These are phyloP conservation scores for Calonectria leucothoes DNA, from an alignment of 2,329 filamentous ascomycete genomes.

Conservation along the genomic window DNA sequence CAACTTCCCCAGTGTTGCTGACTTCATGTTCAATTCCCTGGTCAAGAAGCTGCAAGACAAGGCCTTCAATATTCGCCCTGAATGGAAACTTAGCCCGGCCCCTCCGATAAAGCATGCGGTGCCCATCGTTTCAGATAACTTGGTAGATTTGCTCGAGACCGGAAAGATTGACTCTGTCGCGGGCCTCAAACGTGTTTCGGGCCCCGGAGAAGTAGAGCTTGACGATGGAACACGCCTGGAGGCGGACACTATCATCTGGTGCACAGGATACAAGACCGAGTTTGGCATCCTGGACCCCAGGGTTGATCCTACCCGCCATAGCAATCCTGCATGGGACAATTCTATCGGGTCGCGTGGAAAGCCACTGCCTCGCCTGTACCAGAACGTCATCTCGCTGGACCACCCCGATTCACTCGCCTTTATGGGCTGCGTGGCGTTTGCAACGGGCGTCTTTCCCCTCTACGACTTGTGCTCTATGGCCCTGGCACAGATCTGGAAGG, in stretches of 20 bases:
- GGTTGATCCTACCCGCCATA: constrained; percentile 41
- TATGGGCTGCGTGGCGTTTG: constrained; percentile 50
- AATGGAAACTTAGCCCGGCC: constrained; percentile 44
- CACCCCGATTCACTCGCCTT: constrained; percentile 58
- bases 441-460: constrained; percentile 48
- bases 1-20: constrained; percentile 32
- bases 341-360: constrained; percentile 42
- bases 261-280: constrained; percentile 49
- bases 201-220: constrained; percentile 41
- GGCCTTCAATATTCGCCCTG: constrained; percentile 39
- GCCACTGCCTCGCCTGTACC: constrained; percentile 52
- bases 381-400: constrained; percentile 57
- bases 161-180: constrained; percentile 49
- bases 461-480: constrained; percentile 57
- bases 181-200: constrained; percentile 40
- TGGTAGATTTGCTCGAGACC: constrained; percentile 49
- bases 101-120: constrained; percentile 36
- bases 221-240: constrained; percentile 42
- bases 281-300: constrained; percentile 42
- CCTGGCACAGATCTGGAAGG: constrained; percentile 57
- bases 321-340: constrained; percentile 34
- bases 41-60: constrained; percentile 36
- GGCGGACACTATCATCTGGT: constrained; percentile 48
- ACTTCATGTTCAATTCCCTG: constrained; percentile 39
- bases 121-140: constrained; percentile 43